phyloP scores from a whole-genome alignment of 257 asterid species.

The Nyctanthes arbortristis region DNA sequence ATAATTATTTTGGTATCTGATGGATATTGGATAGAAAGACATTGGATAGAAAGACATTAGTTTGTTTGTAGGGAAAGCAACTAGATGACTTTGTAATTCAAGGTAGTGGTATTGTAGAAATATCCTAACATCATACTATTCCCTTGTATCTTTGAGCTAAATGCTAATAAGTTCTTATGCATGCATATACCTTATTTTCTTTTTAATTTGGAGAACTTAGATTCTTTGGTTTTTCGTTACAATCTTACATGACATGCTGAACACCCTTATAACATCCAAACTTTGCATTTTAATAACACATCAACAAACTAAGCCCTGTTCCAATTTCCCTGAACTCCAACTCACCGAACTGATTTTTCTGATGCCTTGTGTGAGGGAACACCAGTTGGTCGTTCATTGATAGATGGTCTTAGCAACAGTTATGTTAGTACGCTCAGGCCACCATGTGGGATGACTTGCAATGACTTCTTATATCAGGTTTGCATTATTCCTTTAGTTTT shows the following conservation, averaged over 20 bases:
- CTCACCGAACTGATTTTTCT: conserved; percentile 15
- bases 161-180: no score
- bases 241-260: not conserved
- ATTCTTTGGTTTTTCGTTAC: not conserved
- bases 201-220: not conserved
- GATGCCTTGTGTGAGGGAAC: conserved; percentile 16
- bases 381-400: conserved; percentile 66
- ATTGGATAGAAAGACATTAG: not conserved
- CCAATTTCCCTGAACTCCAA: not conserved
- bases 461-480: conserved; percentile 60
- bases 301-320: not conserved
- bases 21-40: not conserved
- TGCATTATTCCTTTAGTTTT: conserved; percentile 20
- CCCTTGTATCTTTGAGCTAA: conserved; percentile 1
- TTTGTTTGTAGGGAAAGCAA: not conserved
- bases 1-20: not conserved
- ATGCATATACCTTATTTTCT: not conserved
- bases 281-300: not conserved
- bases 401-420: conserved; percentile 53
- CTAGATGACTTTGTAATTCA: not conserved
- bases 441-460: conserved; percentile 32
- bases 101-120: not conserved
- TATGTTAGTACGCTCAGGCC: conserved; percentile 40
- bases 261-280: not conserved
- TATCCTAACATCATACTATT: not conserved